Conservation (phyloP, 139 green algal species). For the Tetraselmis chui region DNA sequence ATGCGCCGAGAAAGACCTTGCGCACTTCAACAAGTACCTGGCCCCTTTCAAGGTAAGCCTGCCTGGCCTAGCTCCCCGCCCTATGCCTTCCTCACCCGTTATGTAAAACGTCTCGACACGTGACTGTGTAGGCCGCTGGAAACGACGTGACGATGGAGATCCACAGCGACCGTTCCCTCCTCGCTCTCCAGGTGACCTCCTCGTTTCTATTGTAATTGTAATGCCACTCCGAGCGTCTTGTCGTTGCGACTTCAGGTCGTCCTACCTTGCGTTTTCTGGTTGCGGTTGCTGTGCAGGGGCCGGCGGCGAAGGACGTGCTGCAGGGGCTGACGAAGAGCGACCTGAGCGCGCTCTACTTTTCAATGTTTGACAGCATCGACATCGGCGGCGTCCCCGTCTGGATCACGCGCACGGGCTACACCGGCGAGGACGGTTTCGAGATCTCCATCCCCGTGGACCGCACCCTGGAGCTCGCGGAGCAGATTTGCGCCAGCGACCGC, state of each 20-base stretch:
- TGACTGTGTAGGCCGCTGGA: slow-evolving; percentile 40
- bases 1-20: slow-evolving; percentile 93
- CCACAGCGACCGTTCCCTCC: slow-evolving; percentile 83
- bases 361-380: slow-evolving; percentile 65
- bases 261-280: too few relatives aligned
- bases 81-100: neutral
- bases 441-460: slow-evolving; percentile 74
- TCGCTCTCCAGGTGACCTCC: slow-evolving; percentile 82
- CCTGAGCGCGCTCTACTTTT: slow-evolving; percentile 88
- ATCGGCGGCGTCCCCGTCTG: slow-evolving; percentile 64
- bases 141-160: slow-evolving; percentile 46
- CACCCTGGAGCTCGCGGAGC: slow-evolving; percentile 64
- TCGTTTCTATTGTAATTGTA: too few relatives aligned
- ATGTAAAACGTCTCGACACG: too few relatives aligned
- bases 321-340: slow-evolving; percentile 50
- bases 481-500: slow-evolving; percentile 49
- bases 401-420: slow-evolving; percentile 95
- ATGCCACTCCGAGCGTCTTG: too few relatives aligned
- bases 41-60: slow-evolving; percentile 43
- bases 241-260: too few relatives aligned
- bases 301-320: slow-evolving; percentile 30
- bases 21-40: slow-evolving; percentile 81
- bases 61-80: neutral
- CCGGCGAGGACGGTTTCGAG: slow-evolving; percentile 98
- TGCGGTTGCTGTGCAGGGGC: too few relatives aligned